Base-by-base conservation (phyloP, 208 protist species). In the Crithidia expoeki region DNA sequence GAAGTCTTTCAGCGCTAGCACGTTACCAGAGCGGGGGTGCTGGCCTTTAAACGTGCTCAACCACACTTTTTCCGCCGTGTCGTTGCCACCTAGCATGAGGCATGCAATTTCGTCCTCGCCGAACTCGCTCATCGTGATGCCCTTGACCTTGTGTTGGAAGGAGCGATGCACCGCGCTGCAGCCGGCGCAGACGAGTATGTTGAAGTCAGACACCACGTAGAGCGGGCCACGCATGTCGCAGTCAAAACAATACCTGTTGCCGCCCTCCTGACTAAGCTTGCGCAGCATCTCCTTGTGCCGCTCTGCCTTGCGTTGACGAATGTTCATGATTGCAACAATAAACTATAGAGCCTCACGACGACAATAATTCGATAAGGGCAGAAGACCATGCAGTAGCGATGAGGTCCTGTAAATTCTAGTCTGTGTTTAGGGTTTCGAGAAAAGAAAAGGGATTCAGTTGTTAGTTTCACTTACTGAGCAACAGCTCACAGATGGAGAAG, bases 131-230 rank as follows among this genome's bases (percentile, higher is more conserved):
- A 93, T 90, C 11, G 90, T 87, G 60, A 95, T 92, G 40, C 90
- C 90, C 74, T 95, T 95, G 51, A 95, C 88, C 62, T 89, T 92
- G 80, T 95, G 90, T 79, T 95, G 90, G 30, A 92, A 74, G 38
- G 85, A 89, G 68, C 90, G 87, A 57, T 95, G 90, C 17, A 89
- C 57, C 23, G 88, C 85, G 50, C 83, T 85, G 73, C 90, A 95
- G 46, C 75, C 80, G n/a, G 88, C 88, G 83, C 90, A 95, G 34
- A 94, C 90, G 63, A 95, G 83, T 19, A 89, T 85, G 53, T 83
- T 34, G 60, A 86, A 95, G 74, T 91, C 76, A 0, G 63, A 77
- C 17, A 94, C 90, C 6, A 92, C 76, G 59, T 95, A 95, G 17
- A 94, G 67, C 0, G 90, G 90, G 30, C 88, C 90, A 21, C 90